Evolutionary conservation across 2,329 filamentous ascomycete genomes (phyloP).

Genomic region (Fusarium cyanostomum): DNA sequence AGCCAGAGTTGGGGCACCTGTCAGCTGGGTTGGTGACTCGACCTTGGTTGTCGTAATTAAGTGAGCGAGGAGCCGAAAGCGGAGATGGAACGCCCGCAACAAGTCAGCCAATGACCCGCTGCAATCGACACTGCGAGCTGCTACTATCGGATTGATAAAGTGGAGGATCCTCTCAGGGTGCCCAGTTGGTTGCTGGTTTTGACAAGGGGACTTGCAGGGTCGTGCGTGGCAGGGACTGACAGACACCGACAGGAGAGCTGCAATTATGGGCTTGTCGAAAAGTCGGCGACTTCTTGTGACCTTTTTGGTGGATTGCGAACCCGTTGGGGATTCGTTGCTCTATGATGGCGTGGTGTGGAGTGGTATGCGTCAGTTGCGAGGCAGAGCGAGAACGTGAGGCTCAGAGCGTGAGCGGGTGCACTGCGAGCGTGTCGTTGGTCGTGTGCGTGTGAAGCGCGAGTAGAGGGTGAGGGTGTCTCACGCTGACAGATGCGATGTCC

Average conservation of each 20-base stretch:
- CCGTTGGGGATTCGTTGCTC: constrained; percentile 23
- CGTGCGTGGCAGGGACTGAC: constrained; percentile 24
- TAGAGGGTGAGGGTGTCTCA: constrained; percentile 26
- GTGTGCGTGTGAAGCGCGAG: not conserved
- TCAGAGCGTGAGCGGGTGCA: constrained; percentile 21
- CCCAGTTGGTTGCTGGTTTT: constrained; percentile 26
- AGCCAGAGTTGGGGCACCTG: constrained; percentile 32
- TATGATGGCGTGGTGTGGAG: constrained; percentile 30
- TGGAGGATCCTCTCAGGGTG: constrained; percentile 33
- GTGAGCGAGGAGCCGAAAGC: constrained; percentile 44
- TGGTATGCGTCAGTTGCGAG: constrained; percentile 30
- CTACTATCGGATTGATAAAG: constrained; percentile 38
- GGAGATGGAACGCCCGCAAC: constrained; percentile 38
- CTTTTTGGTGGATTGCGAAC: constrained; percentile 18
- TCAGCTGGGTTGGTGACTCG: constrained; percentile 36
- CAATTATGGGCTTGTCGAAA: constrained; percentile 34
- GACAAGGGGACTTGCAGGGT: constrained; percentile 25
- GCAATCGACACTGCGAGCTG: constrained; percentile 38
- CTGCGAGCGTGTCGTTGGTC: constrained; percentile 17
- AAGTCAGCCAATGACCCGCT: constrained; percentile 34
- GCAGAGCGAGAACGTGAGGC: constrained; percentile 17
- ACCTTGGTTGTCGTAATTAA: constrained; percentile 38
- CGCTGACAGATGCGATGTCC: constrained; percentile 32
- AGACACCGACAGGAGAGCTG: constrained; percentile 20
- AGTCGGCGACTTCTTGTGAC: constrained; percentile 31